phyloP scores from a whole-genome alignment of 495 filamentous ascomycete genomes.

The Platismatia glauca region DNA sequence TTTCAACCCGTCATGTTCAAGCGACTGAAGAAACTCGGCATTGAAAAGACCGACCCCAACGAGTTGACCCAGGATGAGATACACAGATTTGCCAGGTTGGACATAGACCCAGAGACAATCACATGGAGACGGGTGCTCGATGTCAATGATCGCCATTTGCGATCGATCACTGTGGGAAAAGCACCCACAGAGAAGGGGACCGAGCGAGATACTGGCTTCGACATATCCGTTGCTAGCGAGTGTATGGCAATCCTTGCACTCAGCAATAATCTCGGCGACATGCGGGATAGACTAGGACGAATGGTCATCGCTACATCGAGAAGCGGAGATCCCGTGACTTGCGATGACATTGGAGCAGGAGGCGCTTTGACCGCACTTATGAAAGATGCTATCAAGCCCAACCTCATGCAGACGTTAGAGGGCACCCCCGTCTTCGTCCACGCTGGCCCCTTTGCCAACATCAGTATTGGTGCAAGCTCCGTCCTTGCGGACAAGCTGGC shows the following conservation, averaged over 20 bases:
- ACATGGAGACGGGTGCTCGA: constrained; percentile 95
- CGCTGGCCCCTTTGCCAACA: constrained; percentile 95
- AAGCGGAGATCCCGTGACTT: constrained; percentile 84
- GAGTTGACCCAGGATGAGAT: constrained; percentile 87
- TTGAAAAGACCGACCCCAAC: constrained; percentile 87
- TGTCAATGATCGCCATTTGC: constrained; percentile 91
- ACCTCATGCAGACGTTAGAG: constrained; percentile 96
- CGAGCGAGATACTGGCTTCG: constrained; percentile 79
- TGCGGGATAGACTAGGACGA: constrained; percentile 86
- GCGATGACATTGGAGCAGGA: constrained; percentile 87
- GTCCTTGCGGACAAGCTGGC: constrained; percentile 92
- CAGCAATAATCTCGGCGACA: constrained; percentile 76
- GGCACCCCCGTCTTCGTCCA: constrained; percentile 97
- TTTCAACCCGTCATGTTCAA: constrained; percentile 89
- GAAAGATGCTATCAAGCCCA: constrained; percentile 97
- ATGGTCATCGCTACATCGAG: constrained; percentile 93
- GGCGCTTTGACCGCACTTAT: constrained; percentile 90
- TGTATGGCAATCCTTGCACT: constrained; percentile 97
- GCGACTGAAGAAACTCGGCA: constrained; percentile 86
- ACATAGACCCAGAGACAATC: constrained; percentile 94
- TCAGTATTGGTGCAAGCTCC: constrained; percentile 91
- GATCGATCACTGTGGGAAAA: constrained; percentile 77
- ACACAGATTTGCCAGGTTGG: constrained; percentile 74
- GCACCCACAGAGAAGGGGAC: constrained; percentile 85
- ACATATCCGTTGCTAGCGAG: constrained; percentile 95